Evolutionary conservation across 306 rosid species (phyloP), one percentile per base, ranked within the genome.

Genomic region (Myrica gale): DNA sequence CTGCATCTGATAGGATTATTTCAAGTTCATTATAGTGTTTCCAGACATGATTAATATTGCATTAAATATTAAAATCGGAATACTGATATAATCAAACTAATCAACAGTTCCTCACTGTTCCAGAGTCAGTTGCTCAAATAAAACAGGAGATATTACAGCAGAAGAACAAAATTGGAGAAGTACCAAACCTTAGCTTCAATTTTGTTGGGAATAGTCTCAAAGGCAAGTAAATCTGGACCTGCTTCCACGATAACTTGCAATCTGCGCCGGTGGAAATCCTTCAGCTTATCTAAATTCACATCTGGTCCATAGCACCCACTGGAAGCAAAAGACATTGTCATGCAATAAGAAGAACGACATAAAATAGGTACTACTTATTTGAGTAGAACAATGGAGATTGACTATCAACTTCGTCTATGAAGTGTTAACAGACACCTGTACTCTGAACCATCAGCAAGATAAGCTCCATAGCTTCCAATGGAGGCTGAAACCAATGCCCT

Each of bases 361-460:
- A 26, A 70, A 76, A 39, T 41, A 78, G 37, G 37, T 0, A 48
- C 6, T 0, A 48, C 6, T 48, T 26, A 9, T 13, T 47, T 41
- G n/a, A 23, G 5, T 58, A 54, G 23, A 54, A 77, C 16, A 51
- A 45, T 19, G 19, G 20, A 17, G 45, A 62, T 20, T 15, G 65
- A 57, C 63, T 51, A 21, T 26, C 41, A 76, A 47, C 9, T 73
- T 45, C 51, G 47, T 41, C 13, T 20, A 67, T 45, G 47, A 66
- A 76, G 23, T 72, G 16, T 32, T 16, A 26, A 44, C 16, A 69
- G 73, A 60, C 37, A 91, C 98, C 93, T 93, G 69, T 93, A 93
- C 70, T 91, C 98, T 3, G 98, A 93, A 39, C 98, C 98, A 82
- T 93, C 98, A 26, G 98, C 98, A 80, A 93, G 98, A 83, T 84